Conservation (phyloP, 768 basidiomycete species). For the Boletus rubescentipes region DNA sequence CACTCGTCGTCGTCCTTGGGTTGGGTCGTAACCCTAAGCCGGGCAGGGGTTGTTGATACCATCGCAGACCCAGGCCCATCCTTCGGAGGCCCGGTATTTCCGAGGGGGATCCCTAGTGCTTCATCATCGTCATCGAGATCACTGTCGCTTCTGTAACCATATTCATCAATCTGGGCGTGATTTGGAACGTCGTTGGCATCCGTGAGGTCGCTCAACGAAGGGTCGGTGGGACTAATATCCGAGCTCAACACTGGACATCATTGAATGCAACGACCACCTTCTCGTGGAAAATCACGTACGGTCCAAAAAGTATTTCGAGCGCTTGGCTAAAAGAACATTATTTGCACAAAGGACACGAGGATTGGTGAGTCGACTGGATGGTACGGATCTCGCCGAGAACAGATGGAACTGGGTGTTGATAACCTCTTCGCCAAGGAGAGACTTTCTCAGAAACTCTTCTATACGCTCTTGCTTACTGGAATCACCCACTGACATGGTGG, state of each 20-base stretch:
- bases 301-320: constrained; percentile 27
- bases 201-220: constrained; percentile 13
- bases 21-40: neutral
- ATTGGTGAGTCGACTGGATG: constrained; percentile 6
- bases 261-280: neutral
- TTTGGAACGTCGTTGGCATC: constrained; percentile 7
- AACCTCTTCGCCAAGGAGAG: constrained; percentile 28
- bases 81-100: neutral
- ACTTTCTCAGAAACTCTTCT: constrained; percentile 23
- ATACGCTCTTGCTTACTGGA: constrained; percentile 10
- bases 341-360: constrained; percentile 31
- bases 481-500: neutral
- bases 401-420: constrained; percentile 33
- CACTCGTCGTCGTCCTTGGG: constrained; percentile 12
- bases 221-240: constrained; percentile 3
- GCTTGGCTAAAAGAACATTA: constrained; percentile 24
- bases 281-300: constrained; percentile 11
- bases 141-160: constrained; percentile 34
- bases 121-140: constrained; percentile 34
- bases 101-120: neutral
- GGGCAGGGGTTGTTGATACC: neutral
- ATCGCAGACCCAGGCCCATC: neutral
- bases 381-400: constrained; percentile 16
- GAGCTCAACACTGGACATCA: constrained; percentile 12
- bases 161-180: constrained; percentile 14